A percentile compares a stretch with the other conserved stretches of the same genome.
Evolutionary conservation across 148 eudicot species (phyloP).

Genomic region (Gaultheria prostrata): DNA sequence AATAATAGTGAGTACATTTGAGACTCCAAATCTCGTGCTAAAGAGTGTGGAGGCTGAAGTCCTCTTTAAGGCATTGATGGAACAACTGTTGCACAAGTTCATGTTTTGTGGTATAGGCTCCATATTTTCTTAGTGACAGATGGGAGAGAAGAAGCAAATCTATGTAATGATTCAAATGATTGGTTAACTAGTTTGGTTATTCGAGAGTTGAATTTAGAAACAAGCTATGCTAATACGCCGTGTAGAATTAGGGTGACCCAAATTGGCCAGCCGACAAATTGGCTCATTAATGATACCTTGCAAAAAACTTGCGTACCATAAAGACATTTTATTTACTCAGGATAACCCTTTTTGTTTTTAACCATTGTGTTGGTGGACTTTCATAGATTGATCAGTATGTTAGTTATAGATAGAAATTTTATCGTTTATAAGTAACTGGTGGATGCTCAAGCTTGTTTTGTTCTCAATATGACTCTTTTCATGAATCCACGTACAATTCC

Average conservation of each 20-base stretch:
- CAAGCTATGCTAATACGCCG: not conserved
- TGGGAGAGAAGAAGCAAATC: not conserved
- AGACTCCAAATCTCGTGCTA: no score
- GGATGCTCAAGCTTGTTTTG: not conserved
- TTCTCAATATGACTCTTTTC: not conserved
- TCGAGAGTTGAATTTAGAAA: not conserved
- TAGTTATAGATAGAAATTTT: not conserved
- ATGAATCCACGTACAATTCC: not conserved
- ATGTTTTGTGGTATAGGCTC: not conserved
- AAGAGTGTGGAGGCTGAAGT: no score
- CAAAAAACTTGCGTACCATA: not conserved
- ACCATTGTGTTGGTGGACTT: not conserved
- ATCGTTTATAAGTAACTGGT: not conserved
- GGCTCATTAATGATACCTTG: not conserved
- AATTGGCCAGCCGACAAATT: not conserved
- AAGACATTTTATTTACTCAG: not conserved
- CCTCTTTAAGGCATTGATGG: not conserved
- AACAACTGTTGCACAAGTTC: not conserved
- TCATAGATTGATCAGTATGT: not conserved
- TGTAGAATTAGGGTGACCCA: not conserved
- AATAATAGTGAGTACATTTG: not conserved
- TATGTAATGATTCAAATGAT: not conserved
- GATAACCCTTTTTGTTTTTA: not conserved
- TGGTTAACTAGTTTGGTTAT: not conserved
- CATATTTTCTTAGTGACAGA: not conserved